Percentiles rank a stretch among this genome's conserved stretches.
Conservation (phyloP, 2,329 filamentous ascomycete genomes). For the Cladosporium sp. region DNA sequence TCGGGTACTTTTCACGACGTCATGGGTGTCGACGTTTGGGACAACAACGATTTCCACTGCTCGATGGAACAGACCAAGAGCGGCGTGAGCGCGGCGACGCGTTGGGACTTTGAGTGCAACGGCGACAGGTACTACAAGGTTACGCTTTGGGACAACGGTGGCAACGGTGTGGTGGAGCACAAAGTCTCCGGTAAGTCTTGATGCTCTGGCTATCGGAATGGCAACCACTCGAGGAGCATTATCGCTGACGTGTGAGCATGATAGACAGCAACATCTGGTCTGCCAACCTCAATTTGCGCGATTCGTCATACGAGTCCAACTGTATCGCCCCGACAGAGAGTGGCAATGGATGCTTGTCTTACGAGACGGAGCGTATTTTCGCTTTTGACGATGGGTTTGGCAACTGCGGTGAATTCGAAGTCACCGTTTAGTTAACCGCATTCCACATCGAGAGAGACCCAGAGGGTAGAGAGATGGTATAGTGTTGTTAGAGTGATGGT, state of each 20-base stretch:
- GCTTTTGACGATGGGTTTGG: constrained; percentile 13
- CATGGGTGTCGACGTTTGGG: constrained; percentile 12
- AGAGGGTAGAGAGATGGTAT: neutral
- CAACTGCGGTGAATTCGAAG: constrained; percentile 10
- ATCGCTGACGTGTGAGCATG: constrained; percentile 12
- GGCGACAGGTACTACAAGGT: constrained; percentile 16
- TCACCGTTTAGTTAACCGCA: neutral
- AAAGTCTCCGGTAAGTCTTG: constrained; percentile 11
- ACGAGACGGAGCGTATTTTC: constrained; percentile 13
- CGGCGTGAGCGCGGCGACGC: constrained; percentile 13
- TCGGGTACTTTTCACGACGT: constrained; percentile 12
- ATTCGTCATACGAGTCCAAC: constrained; percentile 13
- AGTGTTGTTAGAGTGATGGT: too few relatives aligned
- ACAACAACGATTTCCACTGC: constrained; percentile 18
- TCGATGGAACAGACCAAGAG: constrained; percentile 10
- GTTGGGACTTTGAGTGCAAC: constrained; percentile 13
- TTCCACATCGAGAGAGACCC: neutral
- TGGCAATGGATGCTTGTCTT: constrained; percentile 9
- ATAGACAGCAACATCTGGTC: constrained; percentile 16
- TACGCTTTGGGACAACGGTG: constrained; percentile 14
- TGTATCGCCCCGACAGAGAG: constrained; percentile 4
- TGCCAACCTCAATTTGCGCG: constrained; percentile 14
- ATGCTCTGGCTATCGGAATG: neutral
- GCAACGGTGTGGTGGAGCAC: constrained; percentile 6
- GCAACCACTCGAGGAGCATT: constrained; percentile 1